Evolutionary conservation across 495 filamentous ascomycete genomes (phyloP), one percentile per base, ranked within the genome.

Genomic region (Talaromyces adpressus): DNA sequence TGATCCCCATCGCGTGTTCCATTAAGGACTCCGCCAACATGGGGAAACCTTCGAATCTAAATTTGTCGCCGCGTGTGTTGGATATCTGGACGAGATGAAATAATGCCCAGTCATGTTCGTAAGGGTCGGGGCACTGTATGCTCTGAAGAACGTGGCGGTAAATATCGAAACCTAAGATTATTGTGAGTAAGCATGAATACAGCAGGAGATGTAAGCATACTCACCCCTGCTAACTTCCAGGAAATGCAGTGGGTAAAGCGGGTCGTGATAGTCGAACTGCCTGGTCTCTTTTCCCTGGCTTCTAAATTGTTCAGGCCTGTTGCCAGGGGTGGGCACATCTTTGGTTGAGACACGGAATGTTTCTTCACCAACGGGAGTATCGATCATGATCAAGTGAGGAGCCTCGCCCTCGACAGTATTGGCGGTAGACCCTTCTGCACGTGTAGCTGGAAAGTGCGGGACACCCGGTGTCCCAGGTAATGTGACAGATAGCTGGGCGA

Each of bases 21-120:
- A 96, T 89, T 25, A 99, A 80, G 12, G 89, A 89, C 70, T 98
- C 94, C 2, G 91, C 91, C 39, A 99, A 80, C 34, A 91, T 86
- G n/a, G 89, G 87, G 69, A 96, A 97, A 3, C 87, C 86, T 63
- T 96, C 93, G 63, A 97, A 97, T 65, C 90, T 89, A 74, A 95
- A 97, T 70, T 97, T 96, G 70, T 98, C 95, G 30, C 93, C 93
- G 32, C 91, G 83, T 72, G 97, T 93, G 62, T 90, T 92, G 0
- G 93, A 97, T 18, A 97, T 96, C 71, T 96, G 94, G 63, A 98
- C 93, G 12, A 99, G 78, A 70, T 97, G 93, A 63, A 92, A 91
- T 18, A 98, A 76, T 0, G 91, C 92, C 72, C 92, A 98, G 27
- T 91, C 87, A 64, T 96, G 88, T 69, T 99, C 94, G 23, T 85